Conservation (phyloP, 2,329 filamentous ascomycete genomes). For the Talaromyces piceae region DNA sequence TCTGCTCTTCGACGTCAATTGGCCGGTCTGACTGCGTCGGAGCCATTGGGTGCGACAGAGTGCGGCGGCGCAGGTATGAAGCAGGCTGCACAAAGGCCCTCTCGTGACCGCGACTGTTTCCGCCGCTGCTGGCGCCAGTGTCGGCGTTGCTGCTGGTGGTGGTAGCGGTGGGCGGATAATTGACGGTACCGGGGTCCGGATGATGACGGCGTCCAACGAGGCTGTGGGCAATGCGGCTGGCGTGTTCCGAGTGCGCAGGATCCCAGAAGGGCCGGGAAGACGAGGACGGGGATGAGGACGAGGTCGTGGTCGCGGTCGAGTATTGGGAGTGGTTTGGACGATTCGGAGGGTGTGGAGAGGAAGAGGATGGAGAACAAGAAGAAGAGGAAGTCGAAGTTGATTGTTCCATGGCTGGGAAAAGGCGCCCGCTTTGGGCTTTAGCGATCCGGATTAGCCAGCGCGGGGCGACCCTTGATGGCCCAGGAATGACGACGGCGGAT, state of each 20-base stretch:
- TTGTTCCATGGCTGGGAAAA: conserved; percentile 18
- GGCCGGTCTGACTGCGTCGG: conserved; percentile 35
- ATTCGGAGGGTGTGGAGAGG: conserved; percentile 18
- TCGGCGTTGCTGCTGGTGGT: not conserved
- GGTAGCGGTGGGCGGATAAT: conserved; percentile 10
- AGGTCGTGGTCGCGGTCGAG: no score
- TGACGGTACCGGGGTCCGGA: no score
- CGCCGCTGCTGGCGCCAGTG: conserved; percentile 9
- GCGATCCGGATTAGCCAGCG: conserved; percentile 6
- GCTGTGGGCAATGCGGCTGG: not conserved
- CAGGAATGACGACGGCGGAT: no score
- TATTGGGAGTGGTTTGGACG: not conserved
- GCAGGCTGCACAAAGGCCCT: conserved; percentile 41
- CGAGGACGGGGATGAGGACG: no score
- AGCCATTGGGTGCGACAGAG: conserved; percentile 34
- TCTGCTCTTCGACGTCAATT: conserved; percentile 43
- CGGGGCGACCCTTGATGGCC: not conserved
- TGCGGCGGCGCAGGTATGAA: conserved; percentile 36
- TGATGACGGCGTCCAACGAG: no score
- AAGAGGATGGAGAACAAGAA: not conserved
- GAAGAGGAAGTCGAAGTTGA: conserved; percentile 8
- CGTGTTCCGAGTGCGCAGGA: no score
- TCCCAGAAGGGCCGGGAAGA: no score
- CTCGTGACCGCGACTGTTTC: conserved; percentile 41
- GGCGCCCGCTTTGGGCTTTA: conserved; percentile 10